Evolutionary conservation across 352 stramenopile genomes (phyloP).

Genomic region (Phytopythium helicoides): DNA sequence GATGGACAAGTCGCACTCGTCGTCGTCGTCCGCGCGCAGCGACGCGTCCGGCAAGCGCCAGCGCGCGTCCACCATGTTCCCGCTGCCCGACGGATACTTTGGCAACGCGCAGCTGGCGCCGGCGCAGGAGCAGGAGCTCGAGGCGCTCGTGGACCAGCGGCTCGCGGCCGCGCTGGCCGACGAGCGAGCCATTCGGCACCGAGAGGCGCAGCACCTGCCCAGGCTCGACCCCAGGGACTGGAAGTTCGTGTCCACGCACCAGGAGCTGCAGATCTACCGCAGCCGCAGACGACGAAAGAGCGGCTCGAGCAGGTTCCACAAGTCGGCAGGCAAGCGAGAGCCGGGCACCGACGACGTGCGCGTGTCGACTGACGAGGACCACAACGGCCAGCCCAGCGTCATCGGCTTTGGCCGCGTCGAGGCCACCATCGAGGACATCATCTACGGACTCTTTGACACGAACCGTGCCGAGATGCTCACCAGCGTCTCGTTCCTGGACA

Average conservation of each 20-base stretch:
- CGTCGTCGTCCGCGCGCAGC: background rate
- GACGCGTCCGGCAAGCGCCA: background rate
- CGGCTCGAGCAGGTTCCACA: background rate
- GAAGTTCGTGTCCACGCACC: slow-evolving; percentile 35
- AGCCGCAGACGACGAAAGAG: slow-evolving; percentile 16
- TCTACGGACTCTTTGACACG: slow-evolving; percentile 36
- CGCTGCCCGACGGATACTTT: slow-evolving; percentile 19
- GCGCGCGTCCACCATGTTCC: slow-evolving; percentile 1
- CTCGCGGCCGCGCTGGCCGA: slow-evolving; percentile 27
- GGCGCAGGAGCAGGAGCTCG: slow-evolving; percentile 28
- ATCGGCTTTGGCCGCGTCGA: slow-evolving; percentile 28
- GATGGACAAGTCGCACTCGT: slow-evolving; percentile 2
- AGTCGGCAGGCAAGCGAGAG: too few species aligned
- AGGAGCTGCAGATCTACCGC: slow-evolving; percentile 37
- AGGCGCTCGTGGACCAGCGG: slow-evolving; percentile 16
- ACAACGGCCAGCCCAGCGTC: slow-evolving; percentile 35
- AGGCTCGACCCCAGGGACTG: slow-evolving; percentile 37
- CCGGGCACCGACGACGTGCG: slow-evolving; percentile 1
- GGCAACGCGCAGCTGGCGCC: slow-evolving; percentile 17
- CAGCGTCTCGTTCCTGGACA: slow-evolving; percentile 28
- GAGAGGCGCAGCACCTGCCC: slow-evolving; percentile 18
- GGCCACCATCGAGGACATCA: slow-evolving; percentile 34
- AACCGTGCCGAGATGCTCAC: slow-evolving; percentile 38
- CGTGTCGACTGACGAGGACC: slow-evolving; percentile 25
- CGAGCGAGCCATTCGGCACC: slow-evolving; percentile 23